Conservation (phyloP, 2,329 filamentous ascomycete species). For the Diaporthe australafricana region DNA sequence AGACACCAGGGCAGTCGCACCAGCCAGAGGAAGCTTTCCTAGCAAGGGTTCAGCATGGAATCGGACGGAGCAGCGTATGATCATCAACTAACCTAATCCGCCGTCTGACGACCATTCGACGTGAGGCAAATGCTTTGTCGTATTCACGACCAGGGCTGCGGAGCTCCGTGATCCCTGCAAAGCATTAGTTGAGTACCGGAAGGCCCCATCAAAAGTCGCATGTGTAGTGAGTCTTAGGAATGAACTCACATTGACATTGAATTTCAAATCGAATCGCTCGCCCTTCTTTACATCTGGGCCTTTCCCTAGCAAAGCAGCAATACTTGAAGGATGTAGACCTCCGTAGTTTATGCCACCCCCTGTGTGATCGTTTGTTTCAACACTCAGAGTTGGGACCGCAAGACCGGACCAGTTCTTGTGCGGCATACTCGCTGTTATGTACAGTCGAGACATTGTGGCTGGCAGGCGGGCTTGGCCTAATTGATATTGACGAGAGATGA, state of each 20-base stretch:
- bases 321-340: conserved; percentile 26
- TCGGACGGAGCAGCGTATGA: neutral
- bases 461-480: no score
- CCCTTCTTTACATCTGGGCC: conserved; percentile 22
- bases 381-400: conserved; percentile 16
- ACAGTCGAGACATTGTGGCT: conserved; percentile 23
- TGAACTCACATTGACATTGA: conserved; percentile 17
- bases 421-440: conserved; percentile 27
- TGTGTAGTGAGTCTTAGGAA: neutral
- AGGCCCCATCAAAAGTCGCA: neutral
- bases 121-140: conserved; percentile 28
- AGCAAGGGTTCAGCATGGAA: neutral
- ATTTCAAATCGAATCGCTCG: conserved; percentile 29
- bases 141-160: conserved; percentile 18
- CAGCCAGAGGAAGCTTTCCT: conserved; percentile 28
- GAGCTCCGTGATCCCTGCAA: conserved; percentile 15
- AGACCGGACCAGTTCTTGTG: conserved; percentile 29
- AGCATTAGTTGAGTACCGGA: neutral
- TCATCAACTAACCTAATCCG: conserved; percentile 14
- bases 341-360: conserved; percentile 18
- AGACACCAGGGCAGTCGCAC: neutral
- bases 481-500: neutral
- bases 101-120: conserved; percentile 29
- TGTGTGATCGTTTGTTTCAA: conserved; percentile 31
- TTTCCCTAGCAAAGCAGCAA: conserved; percentile 28